Base-by-base conservation (phyloP, 768 basidiomycete genomes). In the Auricularia cornea region DNA sequence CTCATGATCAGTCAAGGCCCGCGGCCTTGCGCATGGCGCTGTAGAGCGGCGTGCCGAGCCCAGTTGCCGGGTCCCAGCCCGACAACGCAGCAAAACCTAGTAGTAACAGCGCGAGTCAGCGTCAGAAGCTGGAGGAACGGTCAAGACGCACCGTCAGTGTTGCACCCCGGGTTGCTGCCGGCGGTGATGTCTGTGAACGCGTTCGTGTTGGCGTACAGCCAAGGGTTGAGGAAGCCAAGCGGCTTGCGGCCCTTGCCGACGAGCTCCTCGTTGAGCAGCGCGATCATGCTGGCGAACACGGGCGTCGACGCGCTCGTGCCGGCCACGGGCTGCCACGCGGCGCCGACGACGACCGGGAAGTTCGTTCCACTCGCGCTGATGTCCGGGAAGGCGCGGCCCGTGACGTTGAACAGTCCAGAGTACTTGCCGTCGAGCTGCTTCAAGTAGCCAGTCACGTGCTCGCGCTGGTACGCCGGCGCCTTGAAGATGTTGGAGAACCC, bases 171-270 rank as follows among this genome's bases (percentile, higher is more conserved):
- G 40, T 65, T 65, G 31, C 40, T 69, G 11, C 74, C 76, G 18
- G 59, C 63, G 3, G 71, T 75, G 66, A 78, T 72, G 62, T 77
- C 75, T 59, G 66, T 75, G 60, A 77, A 64, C 23, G 72, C 72
- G 29, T 44, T 64, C 8, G 69, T 60, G 40, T 65, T 57, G 3
- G 61, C 57, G 63, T 77, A 76, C 64, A 77, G 62, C 70, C 72
- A 74, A 38, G 76, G 74, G 68, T 77, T 77, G 63, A 77, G 64
- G 70, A 75, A 77, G 2, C 75, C 76, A 28, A 76, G 70, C 23
- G 68, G 63, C 11, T 65, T 44, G 61, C 70, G 70, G 51, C 74
- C 74, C 4, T 65, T 65, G 14, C 70, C 68, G 28, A 70, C 59
- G 32, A 75, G 75, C 59, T 68, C 59, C 65, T 73, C 76, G 63